A percentile compares a stretch with the other conserved stretches of the same genome.
These are phyloP conservation scores for Eucalyptus erythrocorys DNA, from an alignment of 345 rosid species.

Conservation along the genomic window DNA sequence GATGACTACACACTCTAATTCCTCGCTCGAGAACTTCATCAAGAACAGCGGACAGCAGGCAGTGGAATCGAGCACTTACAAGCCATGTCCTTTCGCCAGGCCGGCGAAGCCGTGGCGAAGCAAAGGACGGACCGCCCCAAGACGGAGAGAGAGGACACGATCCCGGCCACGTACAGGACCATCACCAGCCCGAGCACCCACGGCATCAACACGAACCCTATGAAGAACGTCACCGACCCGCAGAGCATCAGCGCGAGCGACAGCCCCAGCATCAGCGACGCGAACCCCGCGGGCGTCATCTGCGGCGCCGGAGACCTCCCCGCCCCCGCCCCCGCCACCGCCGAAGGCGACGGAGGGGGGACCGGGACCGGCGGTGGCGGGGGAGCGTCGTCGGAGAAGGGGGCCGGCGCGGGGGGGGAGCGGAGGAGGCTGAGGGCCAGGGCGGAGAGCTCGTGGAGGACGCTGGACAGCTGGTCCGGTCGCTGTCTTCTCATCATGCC, in stretches of 20 bases:
- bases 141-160: constrained; percentile 62
- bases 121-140: constrained; percentile 50
- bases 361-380: background rate
- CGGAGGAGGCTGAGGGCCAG: constrained; percentile 58
- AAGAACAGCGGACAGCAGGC: background rate
- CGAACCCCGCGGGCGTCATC: constrained; percentile 80
- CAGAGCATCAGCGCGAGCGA: constrained; percentile 80
- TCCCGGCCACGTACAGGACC: constrained; percentile 69
- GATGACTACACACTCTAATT: background rate
- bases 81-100: constrained; percentile 31
- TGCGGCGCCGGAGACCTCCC: constrained; percentile 14
- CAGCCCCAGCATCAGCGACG: constrained; percentile 68
- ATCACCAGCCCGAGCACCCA: constrained; percentile 75
- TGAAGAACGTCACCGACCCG: constrained; percentile 88
- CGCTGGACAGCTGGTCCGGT: constrained; percentile 42
- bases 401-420: constrained; percentile 43
- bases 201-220: constrained; percentile 90
- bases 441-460: constrained; percentile 54
- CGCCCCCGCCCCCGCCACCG: background rate
- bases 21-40: background rate
- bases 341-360: background rate
- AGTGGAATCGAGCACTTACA: constrained; percentile 16
- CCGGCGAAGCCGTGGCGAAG: constrained; percentile 31
- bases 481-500: constrained; percentile 33
- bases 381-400: background rate